phyloP scores from a whole-genome alignment of 306 rosid genomes.

The Vicia faba region DNA sequence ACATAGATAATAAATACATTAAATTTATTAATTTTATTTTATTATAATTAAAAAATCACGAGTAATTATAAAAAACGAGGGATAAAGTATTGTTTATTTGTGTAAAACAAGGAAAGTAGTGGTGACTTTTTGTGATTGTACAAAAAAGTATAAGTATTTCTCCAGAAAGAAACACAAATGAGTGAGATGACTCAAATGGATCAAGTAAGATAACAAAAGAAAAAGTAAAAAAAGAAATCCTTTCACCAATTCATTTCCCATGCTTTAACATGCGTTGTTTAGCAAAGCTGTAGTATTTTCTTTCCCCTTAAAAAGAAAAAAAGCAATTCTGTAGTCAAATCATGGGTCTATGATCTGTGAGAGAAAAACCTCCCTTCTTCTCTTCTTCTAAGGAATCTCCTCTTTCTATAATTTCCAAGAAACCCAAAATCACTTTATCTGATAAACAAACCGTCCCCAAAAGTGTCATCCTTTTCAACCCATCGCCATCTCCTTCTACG shows the following conservation, averaged over 20 bases:
- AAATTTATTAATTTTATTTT: too few relatives aligned
- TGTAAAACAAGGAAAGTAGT: too few relatives aligned
- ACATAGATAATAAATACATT: too few relatives aligned
- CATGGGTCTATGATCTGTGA: constrained; percentile 11
- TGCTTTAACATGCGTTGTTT: background rate
- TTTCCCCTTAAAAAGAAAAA: background rate
- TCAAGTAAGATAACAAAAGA: background rate
- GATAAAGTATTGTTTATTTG: too few relatives aligned
- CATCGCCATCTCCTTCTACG: constrained; percentile 29
- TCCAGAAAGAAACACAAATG: background rate
- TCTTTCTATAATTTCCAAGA: constrained; percentile 34
- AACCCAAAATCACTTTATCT: constrained; percentile 33
- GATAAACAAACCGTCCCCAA: constrained; percentile 15
- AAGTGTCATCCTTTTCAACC: constrained; percentile 29
- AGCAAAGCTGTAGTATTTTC: background rate
- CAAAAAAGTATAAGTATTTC: background rate
- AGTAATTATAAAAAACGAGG: too few relatives aligned
- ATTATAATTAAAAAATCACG: too few relatives aligned
- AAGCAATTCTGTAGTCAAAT: constrained; percentile 36
- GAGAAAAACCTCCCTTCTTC: background rate
- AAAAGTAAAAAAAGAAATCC: background rate
- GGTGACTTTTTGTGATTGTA: too few relatives aligned
- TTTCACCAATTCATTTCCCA: constrained; percentile 10
- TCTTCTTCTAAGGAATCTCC: constrained; percentile 32
- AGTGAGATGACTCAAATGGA: background rate